Conservation (phyloP, 2,329 filamentous ascomycete genomes). For the Cryphonectria radicalis region DNA sequence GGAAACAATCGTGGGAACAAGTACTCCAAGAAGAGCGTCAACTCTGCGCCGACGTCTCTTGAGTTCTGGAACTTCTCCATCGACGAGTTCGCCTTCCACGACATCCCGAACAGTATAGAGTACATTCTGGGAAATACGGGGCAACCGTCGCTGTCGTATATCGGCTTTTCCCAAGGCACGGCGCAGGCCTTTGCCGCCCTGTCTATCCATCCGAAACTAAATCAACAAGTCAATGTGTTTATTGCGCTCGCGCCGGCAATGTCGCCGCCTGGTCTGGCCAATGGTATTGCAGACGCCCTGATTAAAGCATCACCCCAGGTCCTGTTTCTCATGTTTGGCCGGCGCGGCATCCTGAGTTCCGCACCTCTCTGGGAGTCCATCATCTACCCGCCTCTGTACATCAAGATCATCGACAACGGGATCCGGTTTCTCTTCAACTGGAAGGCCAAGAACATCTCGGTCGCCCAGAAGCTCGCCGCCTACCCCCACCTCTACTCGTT, state of each 20-base stretch:
- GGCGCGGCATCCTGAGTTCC: slow-evolving; percentile 87
- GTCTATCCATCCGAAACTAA: slow-evolving; percentile 88
- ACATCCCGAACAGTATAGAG: slow-evolving; percentile 92
- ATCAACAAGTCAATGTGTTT: slow-evolving; percentile 92
- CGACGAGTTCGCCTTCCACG: slow-evolving; percentile 96
- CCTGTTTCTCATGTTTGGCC: slow-evolving; percentile 88
- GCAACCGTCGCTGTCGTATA: slow-evolving; percentile 86
- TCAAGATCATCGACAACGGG: slow-evolving; percentile 81
- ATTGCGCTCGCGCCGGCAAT: slow-evolving; percentile 95
- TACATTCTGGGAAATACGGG: slow-evolving; percentile 87
- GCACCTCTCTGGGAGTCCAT: slow-evolving; percentile 98
- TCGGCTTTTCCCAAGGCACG: slow-evolving; percentile 96
- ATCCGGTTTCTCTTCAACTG: slow-evolving; percentile 88
- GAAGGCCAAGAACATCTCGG: slow-evolving; percentile 81
- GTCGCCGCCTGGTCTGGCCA: slow-evolving; percentile 89
- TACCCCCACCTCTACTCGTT: slow-evolving; percentile 97
- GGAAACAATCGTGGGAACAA: slow-evolving; percentile 99
- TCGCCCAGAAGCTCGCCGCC: slow-evolving; percentile 88
- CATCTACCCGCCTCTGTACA: slow-evolving; percentile 91
- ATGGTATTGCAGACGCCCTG: slow-evolving; percentile 88
- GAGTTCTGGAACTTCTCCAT: slow-evolving; percentile 98
- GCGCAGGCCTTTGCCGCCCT: slow-evolving; percentile 95
- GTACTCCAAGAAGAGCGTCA: slow-evolving; percentile 93
- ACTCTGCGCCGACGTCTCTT: slow-evolving; percentile 71
- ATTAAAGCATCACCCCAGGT: slow-evolving; percentile 93